Evolutionary conservation across 495 filamentous ascomycete species (phyloP), one percentile per base, ranked within the genome.

Genomic region (Tirmania nivea): DNA sequence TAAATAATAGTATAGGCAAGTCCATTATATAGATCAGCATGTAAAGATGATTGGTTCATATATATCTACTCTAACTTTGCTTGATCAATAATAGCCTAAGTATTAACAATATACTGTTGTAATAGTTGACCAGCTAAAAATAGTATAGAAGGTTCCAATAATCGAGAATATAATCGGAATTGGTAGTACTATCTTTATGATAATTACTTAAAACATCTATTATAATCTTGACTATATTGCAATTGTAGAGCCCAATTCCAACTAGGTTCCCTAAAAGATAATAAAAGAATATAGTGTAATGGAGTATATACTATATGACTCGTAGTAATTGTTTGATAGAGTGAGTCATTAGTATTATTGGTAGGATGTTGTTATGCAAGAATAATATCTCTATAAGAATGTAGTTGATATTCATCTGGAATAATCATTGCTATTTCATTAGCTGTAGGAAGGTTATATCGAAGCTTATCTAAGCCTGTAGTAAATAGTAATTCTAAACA

Each of bases 231-330:
- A n/a, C n/a, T 60, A 14, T 35, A 25, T 34, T 48, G 10, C 9
- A 60, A 35, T 19, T 49, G 12, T 48, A 60, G 21, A 12, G 20
- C 42, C 19, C 53, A 58, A 31, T 56, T 35, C 53, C 37, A 61
- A 3, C 53, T 51, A n/a, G n/a, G n/a, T n/a, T n/a, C n/a, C n/a
- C n/a, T n/a, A n/a, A n/a, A 53, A 12, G 54, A 54, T 20, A 61
- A 61, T 16, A 61, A 42, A 6, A 61, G 35, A 12, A 59, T 51
- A 35, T 61, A 61, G 19, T 61, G 50, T 34, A 61, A 35, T 19
- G 56, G 54, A 42, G 55, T 61, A 59, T 59, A 61, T 48, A 34
- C 48, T 10, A 35, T 37, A 31, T 59, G 48, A 16, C 36, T 59
- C 14, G 39, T 0, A 34, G 52, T 34, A 55, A 56, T 50, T 2